Conservation (phyloP, 2,329 filamentous ascomycete species). For the Nannizzia gypsea region DNA sequence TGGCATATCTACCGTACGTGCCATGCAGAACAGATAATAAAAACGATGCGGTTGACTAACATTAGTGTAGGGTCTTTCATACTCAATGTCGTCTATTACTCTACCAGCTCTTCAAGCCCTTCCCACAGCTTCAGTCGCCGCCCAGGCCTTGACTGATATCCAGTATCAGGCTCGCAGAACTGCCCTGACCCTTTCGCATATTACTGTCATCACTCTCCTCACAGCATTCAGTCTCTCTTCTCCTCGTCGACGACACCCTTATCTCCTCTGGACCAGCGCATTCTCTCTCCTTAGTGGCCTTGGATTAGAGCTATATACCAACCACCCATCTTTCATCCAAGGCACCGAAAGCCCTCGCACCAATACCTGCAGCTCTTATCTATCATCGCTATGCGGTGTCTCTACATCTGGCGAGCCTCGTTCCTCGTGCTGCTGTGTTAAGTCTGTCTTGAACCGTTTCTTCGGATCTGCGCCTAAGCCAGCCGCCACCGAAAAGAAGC, state of each 20-base stretch:
- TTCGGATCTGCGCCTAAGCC: neutral
- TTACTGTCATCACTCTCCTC: conserved; percentile 60
- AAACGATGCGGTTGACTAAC: no score
- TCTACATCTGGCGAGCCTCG: neutral
- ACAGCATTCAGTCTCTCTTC: conserved; percentile 70
- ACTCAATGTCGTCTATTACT: conserved; percentile 64
- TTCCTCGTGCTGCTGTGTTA: neutral
- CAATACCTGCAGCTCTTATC: neutral
- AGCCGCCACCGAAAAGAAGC: conserved; percentile 18
- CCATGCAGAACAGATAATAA: no score
- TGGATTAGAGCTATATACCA: conserved; percentile 60
- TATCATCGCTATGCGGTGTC: conserved; percentile 8
- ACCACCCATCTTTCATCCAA: conserved; percentile 42
- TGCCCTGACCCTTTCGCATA: conserved; percentile 52
- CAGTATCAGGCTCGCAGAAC: conserved; percentile 52
- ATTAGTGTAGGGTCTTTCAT: conserved; percentile 63
- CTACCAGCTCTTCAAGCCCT: conserved; percentile 72
- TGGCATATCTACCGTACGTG: conserved; percentile 71
- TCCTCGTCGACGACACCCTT: conserved; percentile 65
- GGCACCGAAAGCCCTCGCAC: conserved; percentile 21
- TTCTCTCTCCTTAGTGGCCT: conserved; percentile 39
- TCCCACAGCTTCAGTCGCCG: conserved; percentile 59
- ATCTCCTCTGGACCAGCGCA: conserved; percentile 73
- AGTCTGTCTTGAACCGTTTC: neutral
- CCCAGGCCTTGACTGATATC: conserved; percentile 59